Conservation (phyloP, 2,329 filamentous ascomycete genomes). For the Graphilbum fragrans region DNA sequence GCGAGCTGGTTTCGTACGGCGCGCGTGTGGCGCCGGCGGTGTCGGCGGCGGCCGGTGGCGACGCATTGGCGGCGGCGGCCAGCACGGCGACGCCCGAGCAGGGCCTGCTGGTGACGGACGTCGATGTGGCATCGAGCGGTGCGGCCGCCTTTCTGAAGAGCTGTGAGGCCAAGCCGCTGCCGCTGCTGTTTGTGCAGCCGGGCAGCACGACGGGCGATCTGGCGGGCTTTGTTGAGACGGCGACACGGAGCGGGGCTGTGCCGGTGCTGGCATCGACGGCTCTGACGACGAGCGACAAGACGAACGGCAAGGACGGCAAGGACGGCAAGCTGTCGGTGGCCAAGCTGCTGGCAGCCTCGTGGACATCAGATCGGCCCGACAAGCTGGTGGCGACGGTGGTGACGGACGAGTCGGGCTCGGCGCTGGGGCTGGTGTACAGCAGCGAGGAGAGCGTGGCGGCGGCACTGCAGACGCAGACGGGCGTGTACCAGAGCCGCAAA, state of each 20-base stretch:
- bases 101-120: slow-evolving; percentile 40
- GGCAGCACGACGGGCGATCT: slow-evolving; percentile 22
- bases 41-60: slow-evolving; percentile 15
- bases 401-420: slow-evolving; percentile 73
- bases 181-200: slow-evolving; percentile 38
- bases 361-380: slow-evolving; percentile 72
- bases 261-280: slow-evolving; percentile 62
- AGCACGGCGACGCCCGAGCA: slow-evolving; percentile 27
- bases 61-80: slow-evolving; percentile 15
- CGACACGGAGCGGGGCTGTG: slow-evolving; percentile 43
- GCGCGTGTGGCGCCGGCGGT: slow-evolving; percentile 42
- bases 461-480: slow-evolving; percentile 63
- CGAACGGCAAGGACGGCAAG: neutral
- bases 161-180: slow-evolving; percentile 31
- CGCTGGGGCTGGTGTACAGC: slow-evolving; percentile 87
- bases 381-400: slow-evolving; percentile 83
- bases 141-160: slow-evolving; percentile 20
- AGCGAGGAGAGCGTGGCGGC: slow-evolving; percentile 82
- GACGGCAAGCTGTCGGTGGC: slow-evolving; percentile 49
- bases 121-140: slow-evolving; percentile 32
- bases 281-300: slow-evolving; percentile 62
- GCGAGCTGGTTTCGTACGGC: slow-evolving; percentile 41
- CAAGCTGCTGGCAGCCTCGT: slow-evolving; percentile 60
- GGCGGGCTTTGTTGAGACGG: slow-evolving; percentile 32
- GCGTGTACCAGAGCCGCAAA: slow-evolving; percentile 94